phyloP scores from a whole-genome alignment of 176 grass and related monocot species.

The sorghum (Sorghum bicolor) region DNA sequence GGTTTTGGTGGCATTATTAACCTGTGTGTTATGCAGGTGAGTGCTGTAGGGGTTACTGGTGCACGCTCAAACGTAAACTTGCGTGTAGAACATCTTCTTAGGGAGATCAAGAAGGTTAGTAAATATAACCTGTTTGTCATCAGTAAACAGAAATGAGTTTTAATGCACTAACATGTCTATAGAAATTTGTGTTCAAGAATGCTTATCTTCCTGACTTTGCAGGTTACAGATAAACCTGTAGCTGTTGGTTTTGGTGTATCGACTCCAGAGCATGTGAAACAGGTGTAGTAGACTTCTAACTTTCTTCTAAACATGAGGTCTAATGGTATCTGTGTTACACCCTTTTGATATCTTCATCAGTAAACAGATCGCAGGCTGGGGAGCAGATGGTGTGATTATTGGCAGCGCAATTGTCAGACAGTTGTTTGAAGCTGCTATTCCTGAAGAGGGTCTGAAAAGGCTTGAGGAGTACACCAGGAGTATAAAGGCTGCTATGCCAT shows the following conservation, averaged over 20 bases:
- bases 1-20: neutral
- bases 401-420: slow-evolving; percentile 89
- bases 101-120: slow-evolving; percentile 78
- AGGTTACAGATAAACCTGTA: slow-evolving; percentile 82
- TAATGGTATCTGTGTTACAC: neutral
- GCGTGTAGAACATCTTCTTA: slow-evolving; percentile 72
- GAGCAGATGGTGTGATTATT: slow-evolving; percentile 94
- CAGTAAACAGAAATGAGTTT: neutral
- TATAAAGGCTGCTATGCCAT: slow-evolving; percentile 72
- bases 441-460: slow-evolving; percentile 72
- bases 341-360: neutral
- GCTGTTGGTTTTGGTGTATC: slow-evolving; percentile 95
- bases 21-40: slow-evolving; percentile 49
- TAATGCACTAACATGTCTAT: neutral
- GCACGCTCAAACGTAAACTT: slow-evolving; percentile 69
- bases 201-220: slow-evolving; percentile 15
- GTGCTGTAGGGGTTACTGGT: slow-evolving; percentile 83
- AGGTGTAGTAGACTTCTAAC: slow-evolving; percentile 37
- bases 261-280: slow-evolving; percentile 81
- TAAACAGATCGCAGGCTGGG: slow-evolving; percentile 70
- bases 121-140: neutral
- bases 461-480: slow-evolving; percentile 67
- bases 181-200: neutral
- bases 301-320: neutral
- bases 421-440: slow-evolving; percentile 63